Percentiles rank a stretch among this genome's conserved stretches.
Evolutionary conservation across 495 filamentous ascomycete genomes (phyloP).

Genomic region (Arthonia radiata): DNA sequence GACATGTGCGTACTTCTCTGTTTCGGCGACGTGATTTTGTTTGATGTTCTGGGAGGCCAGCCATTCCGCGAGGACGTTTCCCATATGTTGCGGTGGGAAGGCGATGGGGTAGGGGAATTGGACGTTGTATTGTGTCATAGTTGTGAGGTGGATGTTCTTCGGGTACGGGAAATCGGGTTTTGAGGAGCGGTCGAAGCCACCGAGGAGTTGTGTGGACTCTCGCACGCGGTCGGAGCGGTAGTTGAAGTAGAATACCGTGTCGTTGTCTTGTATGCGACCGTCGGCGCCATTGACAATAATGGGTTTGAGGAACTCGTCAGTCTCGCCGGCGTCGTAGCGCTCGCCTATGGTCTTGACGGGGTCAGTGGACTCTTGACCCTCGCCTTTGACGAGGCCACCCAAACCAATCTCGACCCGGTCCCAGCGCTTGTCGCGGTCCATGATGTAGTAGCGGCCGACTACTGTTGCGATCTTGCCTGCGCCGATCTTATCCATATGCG

Average conservation of each 20-base stretch:
- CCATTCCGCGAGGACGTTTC: slow-evolving; percentile 89
- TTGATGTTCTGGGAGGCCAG: slow-evolving; percentile 63
- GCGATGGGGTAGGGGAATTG: slow-evolving; percentile 85
- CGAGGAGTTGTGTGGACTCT: slow-evolving; percentile 84
- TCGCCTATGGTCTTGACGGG: slow-evolving; percentile 69
- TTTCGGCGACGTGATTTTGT: slow-evolving; percentile 94
- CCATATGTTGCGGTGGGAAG: slow-evolving; percentile 87
- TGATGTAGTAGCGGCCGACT: slow-evolving; percentile 90
- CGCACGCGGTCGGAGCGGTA: slow-evolving; percentile 96
- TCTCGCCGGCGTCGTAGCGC: slow-evolving; percentile 67
- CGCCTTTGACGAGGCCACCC: slow-evolving; percentile 62
- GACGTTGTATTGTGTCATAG: slow-evolving; percentile 97
- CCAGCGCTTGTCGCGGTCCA: slow-evolving; percentile 99
- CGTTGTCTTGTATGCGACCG: slow-evolving; percentile 61
- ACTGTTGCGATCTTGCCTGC: slow-evolving; percentile 75
- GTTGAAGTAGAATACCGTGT: slow-evolving; percentile 99
- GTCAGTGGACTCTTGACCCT: slow-evolving; percentile 65
- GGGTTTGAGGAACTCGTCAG: slow-evolving; percentile 93
- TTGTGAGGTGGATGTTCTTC: slow-evolving; percentile 70
- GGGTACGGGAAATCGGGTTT: slow-evolving; percentile 83
- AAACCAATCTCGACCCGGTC: slow-evolving; percentile 75
- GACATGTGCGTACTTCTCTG: slow-evolving; percentile 97
- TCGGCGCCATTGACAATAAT: slow-evolving; percentile 82
- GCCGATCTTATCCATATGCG: slow-evolving; percentile 57
- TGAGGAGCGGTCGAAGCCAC: slow-evolving; percentile 73